These are phyloP conservation scores for Ceratocystis huliohia DNA, from an alignment of 2,329 filamentous ascomycete genomes.

Conservation along the genomic window DNA sequence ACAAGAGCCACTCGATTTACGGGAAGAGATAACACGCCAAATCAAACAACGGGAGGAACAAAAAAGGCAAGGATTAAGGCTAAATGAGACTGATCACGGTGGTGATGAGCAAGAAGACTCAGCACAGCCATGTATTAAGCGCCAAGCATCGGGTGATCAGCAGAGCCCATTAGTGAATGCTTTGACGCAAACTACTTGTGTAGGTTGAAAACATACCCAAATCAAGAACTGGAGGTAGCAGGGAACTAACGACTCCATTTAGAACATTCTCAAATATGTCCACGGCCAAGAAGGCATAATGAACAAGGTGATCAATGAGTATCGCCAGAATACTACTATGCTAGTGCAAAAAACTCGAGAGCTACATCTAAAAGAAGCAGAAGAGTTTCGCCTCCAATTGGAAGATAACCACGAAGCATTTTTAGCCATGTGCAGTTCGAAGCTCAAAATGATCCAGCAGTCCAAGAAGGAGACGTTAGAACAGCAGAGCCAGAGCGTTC, in stretches of 20 bases:
- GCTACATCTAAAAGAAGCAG: conserved; percentile 10
- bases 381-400: neutral
- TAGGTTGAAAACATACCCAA: conserved; percentile 4
- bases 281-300: conserved; percentile 13
- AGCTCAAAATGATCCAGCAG: conserved; percentile 8
- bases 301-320: conserved; percentile 14
- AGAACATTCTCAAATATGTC: conserved; percentile 16
- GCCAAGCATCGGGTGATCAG: neutral
- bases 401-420: conserved; percentile 15
- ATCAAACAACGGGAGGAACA: conserved; percentile 13
- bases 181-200: conserved; percentile 13
- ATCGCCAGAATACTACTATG: neutral
- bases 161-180: conserved; percentile 2
- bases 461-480: neutral
- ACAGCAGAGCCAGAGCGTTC: neutral
- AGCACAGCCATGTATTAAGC: neutral
- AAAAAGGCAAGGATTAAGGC: neutral
- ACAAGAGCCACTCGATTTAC: neutral
- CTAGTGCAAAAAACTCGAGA: conserved; percentile 12
- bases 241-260: neutral
- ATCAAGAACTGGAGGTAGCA: neutral
- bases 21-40: conserved; percentile 9
- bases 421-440: conserved; percentile 8
- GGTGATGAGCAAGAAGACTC: neutral
- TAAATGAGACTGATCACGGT: neutral